Conservation (phyloP, 2,329 filamentous ascomycete genomes). For the Ceratocystiopsis minuta region DNA sequence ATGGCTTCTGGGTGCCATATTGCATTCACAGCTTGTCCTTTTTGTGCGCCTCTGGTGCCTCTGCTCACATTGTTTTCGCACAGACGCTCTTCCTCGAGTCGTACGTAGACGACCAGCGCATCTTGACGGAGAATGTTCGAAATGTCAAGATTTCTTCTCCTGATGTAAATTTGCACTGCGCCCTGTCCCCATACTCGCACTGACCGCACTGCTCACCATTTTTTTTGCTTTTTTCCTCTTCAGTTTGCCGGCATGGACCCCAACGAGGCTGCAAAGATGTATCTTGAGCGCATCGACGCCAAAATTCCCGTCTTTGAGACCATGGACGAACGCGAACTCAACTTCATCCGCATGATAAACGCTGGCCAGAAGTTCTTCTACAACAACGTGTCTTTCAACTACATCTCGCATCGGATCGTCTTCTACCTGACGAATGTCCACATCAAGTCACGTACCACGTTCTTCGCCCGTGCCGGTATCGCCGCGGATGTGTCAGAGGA, state of each 20-base stretch:
- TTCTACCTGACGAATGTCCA: slow-evolving; percentile 97
- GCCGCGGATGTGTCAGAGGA: slow-evolving; percentile 73
- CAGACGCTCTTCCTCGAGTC: slow-evolving; percentile 95
- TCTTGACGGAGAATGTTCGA: slow-evolving; percentile 89
- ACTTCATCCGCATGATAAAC: slow-evolving; percentile 99
- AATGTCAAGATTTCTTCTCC: slow-evolving; percentile 97
- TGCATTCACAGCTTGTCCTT: no score
- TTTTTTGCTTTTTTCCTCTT: no score
- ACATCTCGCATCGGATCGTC: slow-evolving; percentile 89
- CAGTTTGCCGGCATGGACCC: slow-evolving; percentile 82
- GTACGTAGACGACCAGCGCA: slow-evolving; percentile 78
- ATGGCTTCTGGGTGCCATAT: background rate
- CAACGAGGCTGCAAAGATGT: slow-evolving; percentile 81
- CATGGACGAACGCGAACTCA: slow-evolving; percentile 84
- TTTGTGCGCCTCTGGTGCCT: no score
- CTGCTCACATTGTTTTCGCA: background rate
- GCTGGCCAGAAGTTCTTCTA: slow-evolving; percentile 84
- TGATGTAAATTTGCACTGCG: slow-evolving; percentile 41
- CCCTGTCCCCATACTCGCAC: background rate
- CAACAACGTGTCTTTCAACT: slow-evolving; percentile 94
- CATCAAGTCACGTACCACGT: slow-evolving; percentile 86
- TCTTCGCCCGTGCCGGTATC: slow-evolving; percentile 76
- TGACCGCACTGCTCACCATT: slow-evolving; percentile 6
- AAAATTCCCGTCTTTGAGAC: slow-evolving; percentile 94
- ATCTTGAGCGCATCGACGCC: slow-evolving; percentile 73